Base-by-base conservation (phyloP, 441 rosid species). In the Jatropha multifida region DNA sequence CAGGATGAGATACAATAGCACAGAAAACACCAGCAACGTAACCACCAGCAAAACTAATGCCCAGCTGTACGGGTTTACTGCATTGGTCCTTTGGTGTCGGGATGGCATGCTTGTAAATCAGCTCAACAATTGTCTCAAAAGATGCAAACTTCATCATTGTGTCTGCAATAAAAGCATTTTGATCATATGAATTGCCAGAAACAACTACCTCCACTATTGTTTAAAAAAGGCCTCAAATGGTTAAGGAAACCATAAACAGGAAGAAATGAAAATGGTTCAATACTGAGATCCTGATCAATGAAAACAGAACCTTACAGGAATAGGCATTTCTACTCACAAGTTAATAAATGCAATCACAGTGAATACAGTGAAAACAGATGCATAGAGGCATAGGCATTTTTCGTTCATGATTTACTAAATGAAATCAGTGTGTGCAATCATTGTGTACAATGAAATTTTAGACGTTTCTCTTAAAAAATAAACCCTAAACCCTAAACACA, bases 121-220 rank as follows among this genome's bases (percentile, higher is more conserved):
- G 79, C 90, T 96, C 99, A 78, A 96, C 98, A 71, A 92, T 92
- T 76, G 91, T 88, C 86, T 96, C 99, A 76, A 96, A 96, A 41
- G 99, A 94, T 73, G 99, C 99, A 86, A 96, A 96, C 88, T 94
- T 96, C 99, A 94, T 96, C 99, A 96, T 94, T 0, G 99, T 96
- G 83, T 96, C 99, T 96, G 84, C 81, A 79, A 74, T 20, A 69
- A 66, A 68, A 66, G 77, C 10, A 54, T 46, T 18, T 9, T 14
- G 44, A 15, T 32, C 27, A 38, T 27, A 55, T 20, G 23, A 42
- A 60, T 51, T 65, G 55, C 54, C 20, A 65, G 65, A 60, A 26
- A 54, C 49, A 32, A 54, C 59, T 7, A 66, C 7, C 44, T 41
- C 37, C 12, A 62, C 20, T 23, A 69, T 15, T 64, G 9, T n/a